A percentile compares a stretch with the other conserved stretches of the same genome.
These are phyloP conservation scores for Cardamine resedifolia DNA, from an alignment of 345 rosid genomes.

Conservation along the genomic window DNA sequence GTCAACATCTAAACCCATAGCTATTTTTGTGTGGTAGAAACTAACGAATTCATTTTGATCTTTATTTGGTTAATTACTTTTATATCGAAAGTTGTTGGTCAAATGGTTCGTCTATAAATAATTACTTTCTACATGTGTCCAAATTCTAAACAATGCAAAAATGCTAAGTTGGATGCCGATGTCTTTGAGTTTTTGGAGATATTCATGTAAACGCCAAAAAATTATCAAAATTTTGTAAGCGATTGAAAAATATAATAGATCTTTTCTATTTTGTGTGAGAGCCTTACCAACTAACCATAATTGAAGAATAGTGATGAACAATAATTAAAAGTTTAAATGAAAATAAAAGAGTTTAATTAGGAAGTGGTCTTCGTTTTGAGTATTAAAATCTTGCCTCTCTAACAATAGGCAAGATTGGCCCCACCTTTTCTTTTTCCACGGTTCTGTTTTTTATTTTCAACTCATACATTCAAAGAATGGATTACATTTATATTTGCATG, in stretches of 20 bases:
- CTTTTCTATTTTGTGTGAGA: neutral
- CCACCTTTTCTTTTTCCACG: conserved; percentile 31
- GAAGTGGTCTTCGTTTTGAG: conserved; percentile 29
- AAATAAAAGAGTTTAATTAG: conserved; percentile 15
- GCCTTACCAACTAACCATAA: conserved; percentile 22
- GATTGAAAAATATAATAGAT: neutral
- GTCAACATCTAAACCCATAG: no score
- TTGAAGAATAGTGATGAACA: conserved; percentile 16
- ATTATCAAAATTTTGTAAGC: neutral
- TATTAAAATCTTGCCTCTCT: conserved; percentile 38
- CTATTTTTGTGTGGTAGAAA: no score
- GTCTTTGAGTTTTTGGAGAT: neutral
- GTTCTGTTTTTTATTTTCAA: neutral
- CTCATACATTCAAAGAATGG: conserved; percentile 13
- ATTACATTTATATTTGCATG: neutral
- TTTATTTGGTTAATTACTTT: neutral
- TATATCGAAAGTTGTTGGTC: neutral
- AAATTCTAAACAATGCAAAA: neutral
- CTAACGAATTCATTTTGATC: neutral
- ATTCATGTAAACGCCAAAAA: neutral
- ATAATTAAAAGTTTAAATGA: conserved; percentile 16
- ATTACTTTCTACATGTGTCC: neutral
- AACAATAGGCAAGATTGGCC: conserved; percentile 38
- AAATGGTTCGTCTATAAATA: conserved; percentile 6
- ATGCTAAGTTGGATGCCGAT: conserved; percentile 4